A percentile compares a stretch with the other conserved stretches of the same genome.
Evolutionary conservation across 2,329 filamentous ascomycete genomes (phyloP).

Genomic region (Ceratocystis huliohia): DNA sequence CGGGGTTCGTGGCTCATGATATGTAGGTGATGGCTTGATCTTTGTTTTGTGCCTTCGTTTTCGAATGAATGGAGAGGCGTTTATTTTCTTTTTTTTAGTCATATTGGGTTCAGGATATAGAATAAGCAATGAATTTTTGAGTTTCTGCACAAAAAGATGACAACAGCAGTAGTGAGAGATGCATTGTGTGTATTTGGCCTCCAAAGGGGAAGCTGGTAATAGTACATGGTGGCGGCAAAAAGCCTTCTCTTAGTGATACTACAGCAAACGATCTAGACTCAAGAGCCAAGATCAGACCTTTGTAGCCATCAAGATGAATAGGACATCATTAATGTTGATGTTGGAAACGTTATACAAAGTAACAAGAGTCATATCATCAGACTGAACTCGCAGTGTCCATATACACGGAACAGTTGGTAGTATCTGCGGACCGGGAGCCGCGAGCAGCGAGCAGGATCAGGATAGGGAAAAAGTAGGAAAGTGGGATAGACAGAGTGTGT

Average conservation of each 20-base stretch:
- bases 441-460: not conserved
- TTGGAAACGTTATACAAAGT: not conserved
- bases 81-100: constrained; percentile 9
- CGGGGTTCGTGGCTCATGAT: not conserved
- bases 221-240: not conserved
- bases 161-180: not conserved
- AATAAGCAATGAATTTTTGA: constrained; percentile 19
- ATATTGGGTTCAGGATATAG: constrained; percentile 19
- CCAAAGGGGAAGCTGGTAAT: constrained; percentile 6
- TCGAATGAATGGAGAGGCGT: constrained; percentile 14
- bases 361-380: not conserved
- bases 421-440: constrained; percentile 10
- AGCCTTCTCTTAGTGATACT: not conserved
- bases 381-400: not conserved
- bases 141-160: not conserved
- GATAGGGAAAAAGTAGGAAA: constrained; percentile 1
- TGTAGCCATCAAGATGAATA: not conserved
- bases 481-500: not conserved
- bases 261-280: not conserved
- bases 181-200: not conserved
- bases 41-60: constrained; percentile 12
- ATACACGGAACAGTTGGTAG: not conserved
- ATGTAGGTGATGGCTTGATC: constrained; percentile 13
- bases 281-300: not conserved
- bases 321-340: not conserved